Evolutionary conservation across 495 filamentous ascomycete species (phyloP), one percentile per base, ranked within the genome.

Genomic region (Staphylotrichum tortipilum): DNA sequence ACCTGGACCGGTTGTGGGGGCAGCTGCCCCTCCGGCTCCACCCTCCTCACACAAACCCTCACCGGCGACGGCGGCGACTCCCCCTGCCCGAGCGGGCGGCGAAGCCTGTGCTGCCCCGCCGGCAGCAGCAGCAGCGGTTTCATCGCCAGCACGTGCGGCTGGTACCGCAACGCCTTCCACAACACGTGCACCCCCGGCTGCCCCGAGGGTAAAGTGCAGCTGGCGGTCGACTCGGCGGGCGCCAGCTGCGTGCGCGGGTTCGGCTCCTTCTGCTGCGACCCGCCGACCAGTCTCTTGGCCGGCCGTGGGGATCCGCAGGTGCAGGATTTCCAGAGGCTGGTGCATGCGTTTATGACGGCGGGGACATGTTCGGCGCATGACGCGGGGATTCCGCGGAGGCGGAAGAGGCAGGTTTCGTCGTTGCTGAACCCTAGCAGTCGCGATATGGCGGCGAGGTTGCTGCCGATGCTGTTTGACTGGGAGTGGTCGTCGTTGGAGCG

Each of bases 211-310:
- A 43, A 43, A 24, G 40, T 43, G n/a, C 24, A 43, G n/a, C 40
- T 43, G 3, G 40, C 40, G n/a, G 40, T 43, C 24, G 40, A 43
- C 24, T 43, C 40, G 24, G 40, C 40, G 4, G 40, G 40, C 8
- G 40, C 40, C 0, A 43, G 18, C 40, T 43, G 40, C 15, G 40
- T 18, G 14, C 23, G 40, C 15, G 40, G 40, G 5, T 43, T 17
- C 6, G 40, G 40, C 26, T 43, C 40, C 40, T 43, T 43, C 24
- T 43, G 40, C 40, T 43, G 40, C 40, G 40, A 43, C n/a, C 40
- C 24, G 1, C 40, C 40, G 14, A 24, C 30, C 24, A 43, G 30
- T n/a, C 10, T 21, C 4, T 17, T 43, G 15, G 40, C 23, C 9
- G 24, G 40, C 40, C 40, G 40, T 24, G 19, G 15, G 14, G 26